Evolutionary conservation across 345 rosid genomes (phyloP), one percentile per base, ranked within the genome.

Genomic region (Excoecaria agallocha): DNA sequence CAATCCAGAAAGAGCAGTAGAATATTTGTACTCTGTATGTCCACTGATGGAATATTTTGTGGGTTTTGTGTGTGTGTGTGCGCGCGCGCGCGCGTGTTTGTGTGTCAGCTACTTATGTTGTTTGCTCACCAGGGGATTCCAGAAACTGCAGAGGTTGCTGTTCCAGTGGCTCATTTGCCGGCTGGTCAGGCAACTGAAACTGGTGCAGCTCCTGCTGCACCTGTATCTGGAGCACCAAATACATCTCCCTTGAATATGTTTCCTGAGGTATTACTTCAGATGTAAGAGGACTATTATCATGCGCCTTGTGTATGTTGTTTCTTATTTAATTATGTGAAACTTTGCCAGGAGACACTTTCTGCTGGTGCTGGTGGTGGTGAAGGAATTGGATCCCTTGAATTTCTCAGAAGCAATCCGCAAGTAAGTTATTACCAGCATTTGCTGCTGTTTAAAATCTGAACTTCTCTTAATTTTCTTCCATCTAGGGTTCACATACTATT

Each of bases 1-100:
- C 82, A 95, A 95, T 73, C 99, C 99, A 30, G 99, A 93, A 86
- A 83, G 99, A 74, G 99, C 99, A n/a, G 97, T 95, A 77, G 99
- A 95, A 83, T 95, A 95, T 82, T 78, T 95, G 24, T 95, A 93
- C 78, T 86, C 97, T 66, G 99, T 95, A 89, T 66, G 88, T 66
- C 66, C 38, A 50, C 68, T 51, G 37, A 50, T 71, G 56, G 37
- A 58, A 35, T 45, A 57, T 66, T 6, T 64, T 57, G 66, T 50
- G n/a, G n/a, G n/a, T n/a, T n/a, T n/a, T n/a, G n/a, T n/a, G n/a
- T n/a, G n/a, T n/a, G n/a, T n/a, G n/a, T n/a, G n/a, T n/a, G n/a
- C n/a, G n/a, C n/a, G n/a, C n/a, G n/a, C n/a, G n/a, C n/a, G n/a
- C n/a, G n/a, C n/a, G n/a, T n/a, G n/a, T n/a, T n/a, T n/a, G n/a